Base-by-base conservation (phyloP, 805 yeast genomes). In the Peterozyma xylosa region DNA sequence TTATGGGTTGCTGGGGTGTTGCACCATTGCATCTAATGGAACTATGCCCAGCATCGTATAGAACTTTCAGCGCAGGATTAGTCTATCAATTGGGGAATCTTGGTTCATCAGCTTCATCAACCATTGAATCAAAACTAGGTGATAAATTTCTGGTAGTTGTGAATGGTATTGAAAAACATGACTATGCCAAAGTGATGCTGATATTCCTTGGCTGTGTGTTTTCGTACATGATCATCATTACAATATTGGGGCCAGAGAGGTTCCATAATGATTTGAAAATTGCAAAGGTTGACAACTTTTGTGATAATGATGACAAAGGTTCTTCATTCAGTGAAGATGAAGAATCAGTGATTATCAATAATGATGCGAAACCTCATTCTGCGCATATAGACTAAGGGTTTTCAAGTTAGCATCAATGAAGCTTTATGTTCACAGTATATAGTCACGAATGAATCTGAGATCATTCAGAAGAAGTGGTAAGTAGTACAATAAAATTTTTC, bases 1-100 rank as follows among this genome's bases (percentile, higher is more conserved):
- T 82, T 5, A 82, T 79, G 66, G 89, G 88, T 32, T 80, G 80
- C 5, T 83, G 86, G 84, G 88, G 89, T 48, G 76, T 82, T 39
- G 68, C 77, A 11, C 86, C 89, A 14, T 72, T 80, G 37, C 80
- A 81, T 59, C 63, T 83, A 35, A 67, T 80, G 30, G 90, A 83
- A 59, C 66, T 82, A 41, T 73, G 85, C 11, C 82, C 80, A 45
- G 80, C 84, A 13, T 74, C 76, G 33, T 76, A 76, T 57, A 68
- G 86, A 54, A 69, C 87, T 1, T 69, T 82, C 49, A 70, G 80
- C 38, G 72, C 74, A 43, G 86, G 88, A 42, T 59, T 78, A 18
- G 71, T 78, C 9, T 82, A 82, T 56, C 89, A 82, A 61, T 70
- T 82, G 46, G 89, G 89, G 64, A 82, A 82, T 58, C 70, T 83